Evolutionary conservation across 163 green algal genomes (phyloP), one percentile per base, ranked within the genome.

Genomic region (Scenedesmus sp.): DNA sequence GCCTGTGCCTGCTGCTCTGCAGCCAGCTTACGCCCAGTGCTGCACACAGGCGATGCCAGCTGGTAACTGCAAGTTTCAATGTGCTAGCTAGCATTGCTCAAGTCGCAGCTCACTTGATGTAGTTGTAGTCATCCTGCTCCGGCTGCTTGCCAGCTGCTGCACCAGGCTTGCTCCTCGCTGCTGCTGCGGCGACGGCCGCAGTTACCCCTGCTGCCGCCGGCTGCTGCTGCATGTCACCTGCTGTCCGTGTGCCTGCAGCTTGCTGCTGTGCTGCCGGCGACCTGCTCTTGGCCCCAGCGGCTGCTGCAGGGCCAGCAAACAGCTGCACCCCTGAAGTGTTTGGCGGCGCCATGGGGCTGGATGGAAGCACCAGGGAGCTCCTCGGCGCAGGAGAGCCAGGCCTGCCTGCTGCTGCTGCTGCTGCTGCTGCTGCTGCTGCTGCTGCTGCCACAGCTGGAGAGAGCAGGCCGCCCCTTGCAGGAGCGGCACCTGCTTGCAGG

Each of bases 331-430:
- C 35, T 46, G 72, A 26, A 33, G 72, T 10, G n/a, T 30, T 26
- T 2, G 44, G 16, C 24, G 65, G 70, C 20, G 88, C 88, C 88
- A 92, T 92, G 15, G 88, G 88, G 68, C 88, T 92, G 81, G 26
- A 35, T 33, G 88, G 88, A 37, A 92, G 88, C 46, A 92, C 88
- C 33, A 92, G 46, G 13, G 81, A 92, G 33, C 43, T 68, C 22
- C 42, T 80, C 0, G 44, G 37, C 22, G 5, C 40, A 30, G 84
- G 84, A 15, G 61, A 65, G 43, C 9, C 42, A 44, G 65, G 84
- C 44, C 33, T 53, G 24, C 56, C 35, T 61, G 59, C 56, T 84
- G 85, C 70, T 65, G 68, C 70, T 90, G 42, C 42, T 81, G 86
- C 72, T 61, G 42, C 35, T 22, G 44, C 33, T 44, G 37, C 70